Base-by-base conservation (phyloP, 1,284 basidiomycete species). In the Phaffia rhodozyma region DNA sequence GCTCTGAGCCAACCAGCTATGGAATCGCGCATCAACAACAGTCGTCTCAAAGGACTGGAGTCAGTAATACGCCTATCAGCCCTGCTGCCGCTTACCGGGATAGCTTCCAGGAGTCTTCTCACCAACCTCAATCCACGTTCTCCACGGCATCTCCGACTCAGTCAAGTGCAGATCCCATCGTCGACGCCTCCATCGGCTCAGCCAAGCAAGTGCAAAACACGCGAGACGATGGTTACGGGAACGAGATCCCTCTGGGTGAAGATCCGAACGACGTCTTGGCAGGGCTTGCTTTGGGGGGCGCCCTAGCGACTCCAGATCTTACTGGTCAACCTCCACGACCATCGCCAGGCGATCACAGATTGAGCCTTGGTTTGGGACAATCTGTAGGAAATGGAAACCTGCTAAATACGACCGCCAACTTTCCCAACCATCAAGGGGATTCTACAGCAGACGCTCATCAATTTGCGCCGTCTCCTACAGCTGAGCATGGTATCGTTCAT, bases 181-280 rank as follows among this genome's bases (percentile, higher is more conserved):
- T 47, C 38, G 50, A 53, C 29, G n/a, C 43, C 25, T 30, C 57
- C 16, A 6, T 43, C 47, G n/a, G 32, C 23, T 29, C 34, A 18
- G 1, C 21, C 56, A 58, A 43, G 16, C n/a, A 18, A n/a, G 18
- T 32, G 20, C n/a, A 58, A 27, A 34, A 52, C 13, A 29, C 48
- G 6, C 56, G 62, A 29, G 54, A 55, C 13, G 63, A 65, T 29
- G 63, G 58, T n/a, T 65, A 55, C 32, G 63, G 63, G 20, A 65
- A 65, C 55, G 58, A 60, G 59, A 55, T 65, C 32, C 63, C 63
- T 3, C 34, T 52, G 34, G 63, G 63, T 5, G 63, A 65, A 49
- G 63, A 48, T 20, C 51, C 34, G 5, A 59, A 51, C 9, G 47
- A 57, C 49, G 61, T 52, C n/a, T 16, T 43, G 13, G 13, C 38